A percentile compares a stretch with the other conserved stretches of the same genome.
These are phyloP conservation scores for Cymbidium sinense DNA, from an alignment of 106 monocot genomes.

Conservation along the genomic window DNA sequence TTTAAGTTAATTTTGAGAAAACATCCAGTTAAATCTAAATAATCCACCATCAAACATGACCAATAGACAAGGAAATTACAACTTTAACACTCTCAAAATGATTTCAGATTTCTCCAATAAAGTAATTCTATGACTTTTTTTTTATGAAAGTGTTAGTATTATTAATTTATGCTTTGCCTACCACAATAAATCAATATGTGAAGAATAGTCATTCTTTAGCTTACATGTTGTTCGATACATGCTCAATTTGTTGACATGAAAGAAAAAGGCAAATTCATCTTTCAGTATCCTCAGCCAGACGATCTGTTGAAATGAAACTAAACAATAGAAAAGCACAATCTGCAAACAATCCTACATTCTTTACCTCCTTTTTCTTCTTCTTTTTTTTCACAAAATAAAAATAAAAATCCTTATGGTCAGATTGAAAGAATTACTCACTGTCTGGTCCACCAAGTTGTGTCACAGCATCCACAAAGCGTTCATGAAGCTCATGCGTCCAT, in stretches of 20 bases:
- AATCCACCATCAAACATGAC: background rate
- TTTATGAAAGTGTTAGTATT: background rate
- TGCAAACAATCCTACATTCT: background rate
- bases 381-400: background rate
- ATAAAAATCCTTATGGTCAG: background rate
- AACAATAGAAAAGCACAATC: background rate
- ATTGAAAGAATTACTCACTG: slow-evolving; percentile 34
- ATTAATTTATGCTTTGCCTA: background rate
- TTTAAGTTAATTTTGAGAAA: background rate
- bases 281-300: too few species aligned
- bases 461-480: slow-evolving; percentile 91
- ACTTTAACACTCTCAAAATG: background rate
- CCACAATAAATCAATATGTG: background rate
- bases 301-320: background rate
- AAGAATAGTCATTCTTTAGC: background rate
- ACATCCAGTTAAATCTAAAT: background rate
- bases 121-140: background rate
- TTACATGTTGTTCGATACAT: background rate
- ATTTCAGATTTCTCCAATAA: background rate
- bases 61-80: background rate
- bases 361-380: too few species aligned
- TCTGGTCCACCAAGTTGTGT: slow-evolving; percentile 94
- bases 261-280: too few species aligned
- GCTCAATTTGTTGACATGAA: background rate
- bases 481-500: slow-evolving; percentile 97